Conservation (phyloP, 2,329 filamentous ascomycete species). For the Bisporella sp. region DNA sequence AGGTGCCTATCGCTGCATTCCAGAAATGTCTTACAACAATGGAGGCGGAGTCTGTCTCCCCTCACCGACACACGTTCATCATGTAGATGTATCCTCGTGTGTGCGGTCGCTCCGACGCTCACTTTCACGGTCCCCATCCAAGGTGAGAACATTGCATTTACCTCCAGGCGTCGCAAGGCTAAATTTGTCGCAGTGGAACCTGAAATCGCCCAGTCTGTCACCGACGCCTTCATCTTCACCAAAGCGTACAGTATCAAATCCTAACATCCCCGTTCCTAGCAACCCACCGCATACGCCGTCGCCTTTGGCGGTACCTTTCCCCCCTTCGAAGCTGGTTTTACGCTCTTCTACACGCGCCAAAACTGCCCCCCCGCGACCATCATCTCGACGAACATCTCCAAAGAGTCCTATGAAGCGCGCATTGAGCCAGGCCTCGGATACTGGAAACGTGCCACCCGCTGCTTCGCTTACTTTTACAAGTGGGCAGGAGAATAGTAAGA, state of each 20-base stretch:
- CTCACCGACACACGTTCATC: constrained; percentile 76
- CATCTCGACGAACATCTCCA: constrained; percentile 64
- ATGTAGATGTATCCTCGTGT: constrained; percentile 74
- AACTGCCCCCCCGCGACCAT: constrained; percentile 45
- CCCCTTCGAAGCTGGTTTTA: constrained; percentile 60
- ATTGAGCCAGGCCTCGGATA: constrained; percentile 58
- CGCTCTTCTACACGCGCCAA: constrained; percentile 56
- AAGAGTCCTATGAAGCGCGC: constrained; percentile 77
- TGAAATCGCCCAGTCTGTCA: constrained; percentile 46
- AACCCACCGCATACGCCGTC: constrained; percentile 37
- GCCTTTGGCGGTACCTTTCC: constrained; percentile 56
- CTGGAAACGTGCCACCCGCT: constrained; percentile 56
- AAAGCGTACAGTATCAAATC: constrained; percentile 40
- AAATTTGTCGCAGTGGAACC: constrained; percentile 34
- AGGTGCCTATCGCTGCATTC: constrained; percentile 18
- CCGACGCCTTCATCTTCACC: constrained; percentile 46
- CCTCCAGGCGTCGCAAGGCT: constrained; percentile 51
- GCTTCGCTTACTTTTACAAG: constrained; percentile 11
- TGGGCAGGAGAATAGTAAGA: constrained; percentile 36
- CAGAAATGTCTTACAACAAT: constrained; percentile 50
- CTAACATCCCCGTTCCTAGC: constrained; percentile 31
- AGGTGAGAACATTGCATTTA: constrained; percentile 29
- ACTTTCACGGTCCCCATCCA: constrained; percentile 88
- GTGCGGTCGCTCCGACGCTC: constrained; percentile 81
- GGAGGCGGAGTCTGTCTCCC: constrained; percentile 67